phyloP scores from a whole-genome alignment of 1,284 basidiomycete genomes.

The Sporisorium graminicola region DNA sequence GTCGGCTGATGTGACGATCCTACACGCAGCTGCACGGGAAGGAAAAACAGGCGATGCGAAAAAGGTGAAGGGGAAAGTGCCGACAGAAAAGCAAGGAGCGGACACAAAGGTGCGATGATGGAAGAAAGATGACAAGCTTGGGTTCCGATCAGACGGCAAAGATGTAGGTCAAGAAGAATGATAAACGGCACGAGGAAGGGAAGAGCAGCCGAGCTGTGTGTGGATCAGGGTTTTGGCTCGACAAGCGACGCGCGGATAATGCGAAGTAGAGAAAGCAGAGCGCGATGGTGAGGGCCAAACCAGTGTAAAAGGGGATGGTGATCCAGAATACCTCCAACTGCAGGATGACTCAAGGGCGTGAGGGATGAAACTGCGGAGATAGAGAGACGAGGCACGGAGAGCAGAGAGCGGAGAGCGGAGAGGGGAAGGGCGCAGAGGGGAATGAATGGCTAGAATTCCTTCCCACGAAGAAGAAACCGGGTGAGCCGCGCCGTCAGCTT shows the following conservation, averaged over 20 bases:
- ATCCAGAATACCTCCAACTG: constrained; percentile 12
- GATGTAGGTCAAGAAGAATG: constrained; percentile 8
- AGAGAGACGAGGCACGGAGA: neutral
- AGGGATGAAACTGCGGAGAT: neutral
- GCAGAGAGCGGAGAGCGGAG: neutral
- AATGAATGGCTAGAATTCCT: constrained; percentile 1
- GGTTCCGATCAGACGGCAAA: neutral
- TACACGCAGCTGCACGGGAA: neutral
- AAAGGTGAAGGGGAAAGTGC: neutral
- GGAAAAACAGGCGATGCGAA: constrained; percentile 1
- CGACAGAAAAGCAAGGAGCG: neutral
- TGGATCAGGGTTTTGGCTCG: constrained; percentile 6
- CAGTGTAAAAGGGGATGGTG: neutral
- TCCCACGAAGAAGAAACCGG: constrained; percentile 7
- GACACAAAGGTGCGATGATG: constrained; percentile 18
- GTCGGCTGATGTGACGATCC: neutral
- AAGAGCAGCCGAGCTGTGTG: constrained; percentile 7
- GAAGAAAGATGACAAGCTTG: constrained; percentile 33
- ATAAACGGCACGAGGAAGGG: neutral
- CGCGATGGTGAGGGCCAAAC: constrained; percentile 23
- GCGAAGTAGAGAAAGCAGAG: constrained; percentile 3
- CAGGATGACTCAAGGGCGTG: constrained; percentile 32
- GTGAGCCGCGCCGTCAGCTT: constrained; percentile 6
- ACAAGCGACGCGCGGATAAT: neutral
- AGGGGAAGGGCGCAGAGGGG: too few relatives aligned